Evolutionary conservation across 1,284 basidiomycete species (phyloP).

Genomic region (Cystobasidium sp.): DNA sequence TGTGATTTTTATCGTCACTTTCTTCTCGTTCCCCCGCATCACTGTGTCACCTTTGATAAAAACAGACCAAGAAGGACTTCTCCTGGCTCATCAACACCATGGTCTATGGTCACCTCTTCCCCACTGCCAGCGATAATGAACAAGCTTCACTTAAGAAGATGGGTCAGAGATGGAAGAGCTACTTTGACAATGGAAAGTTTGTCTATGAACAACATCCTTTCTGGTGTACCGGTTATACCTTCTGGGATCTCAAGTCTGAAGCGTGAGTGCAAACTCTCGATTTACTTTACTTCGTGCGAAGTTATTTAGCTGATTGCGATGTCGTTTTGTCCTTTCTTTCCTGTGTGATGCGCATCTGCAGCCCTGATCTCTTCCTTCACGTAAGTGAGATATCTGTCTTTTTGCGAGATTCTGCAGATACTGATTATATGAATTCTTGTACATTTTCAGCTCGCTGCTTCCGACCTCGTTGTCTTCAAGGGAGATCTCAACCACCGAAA

Average conservation of each 20-base stretch:
- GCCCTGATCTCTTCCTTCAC: constrained; percentile 25
- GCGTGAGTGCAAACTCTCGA: constrained; percentile 12
- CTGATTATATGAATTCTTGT: background rate
- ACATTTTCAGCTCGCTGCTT: constrained; percentile 67
- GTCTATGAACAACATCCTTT: constrained; percentile 89
- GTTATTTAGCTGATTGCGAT: too few species aligned
- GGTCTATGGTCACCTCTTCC: constrained; percentile 83
- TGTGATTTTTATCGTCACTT: background rate
- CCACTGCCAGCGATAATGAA: constrained; percentile 76
- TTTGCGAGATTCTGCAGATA: background rate
- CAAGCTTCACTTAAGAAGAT: constrained; percentile 78
- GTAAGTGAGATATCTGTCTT: background rate
- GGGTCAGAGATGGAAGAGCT: constrained; percentile 92
- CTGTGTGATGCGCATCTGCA: background rate
- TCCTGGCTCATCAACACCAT: constrained; percentile 69
- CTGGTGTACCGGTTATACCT: constrained; percentile 74
- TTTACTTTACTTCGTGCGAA: too few species aligned
- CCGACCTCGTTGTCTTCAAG: constrained; percentile 94
- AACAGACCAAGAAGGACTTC: constrained; percentile 85
- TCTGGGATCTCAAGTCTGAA: constrained; percentile 64
- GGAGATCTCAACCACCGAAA: constrained; percentile 92
- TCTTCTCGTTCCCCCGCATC: background rate
- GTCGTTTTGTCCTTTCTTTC: background rate
- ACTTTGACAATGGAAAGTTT: constrained; percentile 91
- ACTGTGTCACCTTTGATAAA: background rate